Conservation (phyloP, 257 asterid species). For the Paulownia fortunei region DNA sequence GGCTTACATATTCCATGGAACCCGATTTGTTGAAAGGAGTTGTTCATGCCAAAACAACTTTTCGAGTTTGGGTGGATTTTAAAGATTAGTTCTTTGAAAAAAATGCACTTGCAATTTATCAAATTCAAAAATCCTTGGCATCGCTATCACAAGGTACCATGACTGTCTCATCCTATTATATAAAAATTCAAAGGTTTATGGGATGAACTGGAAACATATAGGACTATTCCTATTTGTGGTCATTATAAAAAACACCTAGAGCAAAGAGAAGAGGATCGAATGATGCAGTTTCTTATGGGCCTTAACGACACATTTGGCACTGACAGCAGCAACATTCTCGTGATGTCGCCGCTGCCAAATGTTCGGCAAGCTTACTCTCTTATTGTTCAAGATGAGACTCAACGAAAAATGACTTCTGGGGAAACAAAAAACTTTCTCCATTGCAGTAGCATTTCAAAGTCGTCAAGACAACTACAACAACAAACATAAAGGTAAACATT, state of each 20-base stretch:
- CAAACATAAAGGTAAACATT: background rate
- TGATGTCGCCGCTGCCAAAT: conserved; percentile 18
- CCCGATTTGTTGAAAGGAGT: too few relatives aligned
- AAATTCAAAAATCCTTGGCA: background rate
- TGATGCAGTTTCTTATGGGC: conserved; percentile 25
- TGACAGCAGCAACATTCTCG: conserved; percentile 8
- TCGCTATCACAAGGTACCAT: background rate
- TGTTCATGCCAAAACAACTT: too few relatives aligned
- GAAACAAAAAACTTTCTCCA: background rate
- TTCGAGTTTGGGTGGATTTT: too few relatives aligned
- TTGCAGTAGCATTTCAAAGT: background rate
- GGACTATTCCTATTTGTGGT: background rate
- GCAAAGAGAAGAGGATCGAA: conserved; percentile 9
- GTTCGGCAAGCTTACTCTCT: conserved; percentile 20
- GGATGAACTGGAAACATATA: background rate
- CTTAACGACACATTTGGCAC: background rate
- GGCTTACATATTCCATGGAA: too few relatives aligned
- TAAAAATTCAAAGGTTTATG: background rate
- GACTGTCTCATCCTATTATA: background rate
- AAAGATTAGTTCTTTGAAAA: too few relatives aligned
- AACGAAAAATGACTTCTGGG: background rate
- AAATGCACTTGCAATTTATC: too few relatives aligned
- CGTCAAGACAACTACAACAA: background rate
- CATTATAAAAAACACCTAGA: background rate
- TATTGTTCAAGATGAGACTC: conserved; percentile 9